These are phyloP conservation scores for Trichosporon sp. DNA, from an alignment of 1,284 basidiomycete species.

Conservation along the genomic window DNA sequence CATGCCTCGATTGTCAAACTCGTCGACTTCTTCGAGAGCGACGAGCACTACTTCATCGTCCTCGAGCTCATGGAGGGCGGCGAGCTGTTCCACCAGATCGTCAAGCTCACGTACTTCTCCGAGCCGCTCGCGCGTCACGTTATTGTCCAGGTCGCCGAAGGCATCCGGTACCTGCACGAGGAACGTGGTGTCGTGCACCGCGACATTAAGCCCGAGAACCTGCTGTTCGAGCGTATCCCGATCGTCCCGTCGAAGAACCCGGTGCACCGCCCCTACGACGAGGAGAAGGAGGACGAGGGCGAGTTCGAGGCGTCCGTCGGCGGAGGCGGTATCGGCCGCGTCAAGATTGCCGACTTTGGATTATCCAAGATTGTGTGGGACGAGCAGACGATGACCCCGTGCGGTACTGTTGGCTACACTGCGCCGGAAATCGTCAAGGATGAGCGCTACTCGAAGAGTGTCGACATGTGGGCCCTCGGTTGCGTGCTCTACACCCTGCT, in stretches of 20 bases:
- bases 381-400: constrained; percentile 98
- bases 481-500: constrained; percentile 97
- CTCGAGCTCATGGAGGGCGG: constrained; percentile 96
- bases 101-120: constrained; percentile 98
- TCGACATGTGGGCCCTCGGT: constrained; percentile 99
- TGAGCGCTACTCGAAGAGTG: constrained; percentile 95
- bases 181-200: constrained; percentile 87
- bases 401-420: constrained; percentile 98
- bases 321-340: constrained; percentile 93
- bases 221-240: constrained; percentile 92
- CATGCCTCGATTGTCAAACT: constrained; percentile 90
- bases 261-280: constrained; percentile 85
- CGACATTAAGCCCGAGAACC: constrained; percentile 98
- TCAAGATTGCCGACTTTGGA: constrained; percentile 99
- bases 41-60: constrained; percentile 91
- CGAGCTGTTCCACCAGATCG: constrained; percentile 99
- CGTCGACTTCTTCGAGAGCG: constrained; percentile 83
- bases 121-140: constrained; percentile 94
- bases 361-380: constrained; percentile 98
- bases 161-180: constrained; percentile 94
- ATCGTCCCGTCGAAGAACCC: constrained; percentile 83
- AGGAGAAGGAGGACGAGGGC: constrained; percentile 98
- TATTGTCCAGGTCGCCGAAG: constrained; percentile 94
- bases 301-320: constrained; percentile 89
- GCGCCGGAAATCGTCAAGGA: constrained; percentile 99